phyloP scores from a whole-genome alignment of 1,284 basidiomycete genomes.

The Cryptococcus sp. region DNA sequence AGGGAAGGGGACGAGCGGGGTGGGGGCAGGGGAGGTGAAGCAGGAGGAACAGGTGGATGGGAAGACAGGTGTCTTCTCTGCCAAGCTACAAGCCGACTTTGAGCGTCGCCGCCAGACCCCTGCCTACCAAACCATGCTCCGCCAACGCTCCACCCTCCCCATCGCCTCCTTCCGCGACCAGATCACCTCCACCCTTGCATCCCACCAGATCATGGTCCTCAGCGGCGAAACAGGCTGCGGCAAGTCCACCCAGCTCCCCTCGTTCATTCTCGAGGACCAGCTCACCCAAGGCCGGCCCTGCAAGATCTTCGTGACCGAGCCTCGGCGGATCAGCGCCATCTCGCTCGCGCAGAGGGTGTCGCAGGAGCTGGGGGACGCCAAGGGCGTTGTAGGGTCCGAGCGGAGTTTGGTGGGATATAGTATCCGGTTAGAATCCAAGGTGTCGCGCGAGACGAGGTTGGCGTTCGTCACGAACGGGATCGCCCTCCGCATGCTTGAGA shows the following conservation, averaged over 20 bases:
- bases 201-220: conserved; percentile 84
- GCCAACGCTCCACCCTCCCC: conserved; percentile 72
- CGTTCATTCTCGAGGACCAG: conserved; percentile 90
- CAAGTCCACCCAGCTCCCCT: conserved; percentile 95
- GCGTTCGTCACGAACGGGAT: conserved; percentile 93
- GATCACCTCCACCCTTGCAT: conserved; percentile 70
- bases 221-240: conserved; percentile 99
- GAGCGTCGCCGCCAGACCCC: conserved; percentile 59
- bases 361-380: conserved; percentile 82
- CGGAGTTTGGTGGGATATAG: conserved; percentile 90
- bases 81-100: conserved; percentile 59
- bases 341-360: conserved; percentile 96
- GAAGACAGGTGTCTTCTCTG: conserved; percentile 11
- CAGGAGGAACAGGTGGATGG: not conserved
- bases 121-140: conserved; percentile 68
- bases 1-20: not conserved
- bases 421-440: conserved; percentile 88
- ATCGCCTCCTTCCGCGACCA: conserved; percentile 79
- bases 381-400: conserved; percentile 72
- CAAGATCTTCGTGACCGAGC: conserved; percentile 95
- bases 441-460: conserved; percentile 72
- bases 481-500: conserved; percentile 91
- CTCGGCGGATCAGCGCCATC: conserved; percentile 93
- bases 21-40: not conserved
- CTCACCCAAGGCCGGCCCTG: conserved; percentile 76